Evolutionary conservation across 352 stramenopile species (phyloP).

Genomic region (Phytophthora cajani): DNA sequence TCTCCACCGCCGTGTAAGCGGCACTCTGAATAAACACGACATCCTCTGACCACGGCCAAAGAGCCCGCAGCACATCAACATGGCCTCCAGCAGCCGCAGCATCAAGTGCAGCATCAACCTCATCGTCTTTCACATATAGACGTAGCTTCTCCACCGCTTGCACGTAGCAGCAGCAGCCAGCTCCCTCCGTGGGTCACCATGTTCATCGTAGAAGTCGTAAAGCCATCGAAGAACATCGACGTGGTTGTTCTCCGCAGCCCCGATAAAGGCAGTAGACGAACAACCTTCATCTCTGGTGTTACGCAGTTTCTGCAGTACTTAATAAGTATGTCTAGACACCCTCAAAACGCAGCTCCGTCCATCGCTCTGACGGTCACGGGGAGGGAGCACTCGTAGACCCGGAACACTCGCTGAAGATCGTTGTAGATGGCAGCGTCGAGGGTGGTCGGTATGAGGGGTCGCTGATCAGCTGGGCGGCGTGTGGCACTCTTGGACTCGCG

Average conservation of each 20-base stretch:
- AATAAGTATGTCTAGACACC: too few species aligned
- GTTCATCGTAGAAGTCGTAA: too few species aligned
- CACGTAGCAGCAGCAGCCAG: too few species aligned
- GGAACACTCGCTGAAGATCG: background rate
- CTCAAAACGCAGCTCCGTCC: too few species aligned
- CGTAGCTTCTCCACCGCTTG: background rate
- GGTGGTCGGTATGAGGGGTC: background rate
- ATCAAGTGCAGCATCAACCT: background rate
- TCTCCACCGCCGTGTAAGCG: background rate
- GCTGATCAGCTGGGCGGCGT: background rate
- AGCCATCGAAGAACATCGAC: too few species aligned
- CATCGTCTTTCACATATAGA: background rate
- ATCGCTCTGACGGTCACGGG: too few species aligned
- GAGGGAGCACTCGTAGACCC: background rate
- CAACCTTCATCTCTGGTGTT: too few species aligned
- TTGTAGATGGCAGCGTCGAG: background rate
- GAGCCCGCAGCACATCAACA: background rate
- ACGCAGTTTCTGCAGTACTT: too few species aligned
- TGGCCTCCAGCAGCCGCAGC: background rate
- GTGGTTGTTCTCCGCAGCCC: too few species aligned
- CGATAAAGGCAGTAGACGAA: too few species aligned
- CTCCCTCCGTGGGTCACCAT: too few species aligned
- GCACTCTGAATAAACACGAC: background rate
- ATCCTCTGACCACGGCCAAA: background rate
- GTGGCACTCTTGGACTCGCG: background rate